These are phyloP conservation scores for Boletus barrowsii DNA, from an alignment of 768 basidiomycete species.

Conservation along the genomic window DNA sequence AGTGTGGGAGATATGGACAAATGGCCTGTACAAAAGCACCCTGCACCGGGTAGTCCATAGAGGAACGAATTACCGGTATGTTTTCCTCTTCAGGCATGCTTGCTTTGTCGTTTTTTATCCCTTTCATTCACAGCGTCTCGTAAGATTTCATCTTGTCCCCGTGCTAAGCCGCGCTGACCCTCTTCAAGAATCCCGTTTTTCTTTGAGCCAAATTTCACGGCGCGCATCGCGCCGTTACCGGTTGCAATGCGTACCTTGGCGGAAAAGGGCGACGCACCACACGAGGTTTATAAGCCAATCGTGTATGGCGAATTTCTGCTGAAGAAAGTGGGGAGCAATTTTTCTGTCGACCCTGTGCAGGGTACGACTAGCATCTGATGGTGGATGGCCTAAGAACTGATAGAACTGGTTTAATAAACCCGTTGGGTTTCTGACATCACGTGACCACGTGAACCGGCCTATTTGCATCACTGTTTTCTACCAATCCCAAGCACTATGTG, in stretches of 20 bases:
- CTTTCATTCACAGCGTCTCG: constrained; percentile 55
- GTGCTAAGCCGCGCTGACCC: constrained; percentile 1
- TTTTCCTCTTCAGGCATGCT: background rate
- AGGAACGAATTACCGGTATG: constrained; percentile 61
- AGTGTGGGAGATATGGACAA: constrained; percentile 95
- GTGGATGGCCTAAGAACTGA: background rate
- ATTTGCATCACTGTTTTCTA: no score
- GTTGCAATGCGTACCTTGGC: constrained; percentile 47
- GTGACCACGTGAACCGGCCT: no score
- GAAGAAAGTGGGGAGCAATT: constrained; percentile 72
- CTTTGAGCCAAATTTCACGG: constrained; percentile 87
- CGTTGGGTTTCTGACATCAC: no score
- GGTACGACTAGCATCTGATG: constrained; percentile 25
- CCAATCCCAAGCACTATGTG: no score
- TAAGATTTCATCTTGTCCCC: constrained; percentile 34
- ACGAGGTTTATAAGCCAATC: constrained; percentile 43
- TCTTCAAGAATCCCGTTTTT: constrained; percentile 79
- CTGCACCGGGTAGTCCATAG: constrained; percentile 86
- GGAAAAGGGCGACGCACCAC: constrained; percentile 12
- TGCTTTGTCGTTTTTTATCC: constrained; percentile 5
- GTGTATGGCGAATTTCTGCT: constrained; percentile 79
- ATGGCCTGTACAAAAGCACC: constrained; percentile 83
- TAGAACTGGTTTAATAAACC: no score
- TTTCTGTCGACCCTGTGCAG: constrained; percentile 40
- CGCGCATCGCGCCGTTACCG: constrained; percentile 60